Percentiles rank a stretch among this genome's conserved stretches.
Evolutionary conservation across 1,284 basidiomycete genomes (phyloP).

Genomic region (Puccinia triticina): DNA sequence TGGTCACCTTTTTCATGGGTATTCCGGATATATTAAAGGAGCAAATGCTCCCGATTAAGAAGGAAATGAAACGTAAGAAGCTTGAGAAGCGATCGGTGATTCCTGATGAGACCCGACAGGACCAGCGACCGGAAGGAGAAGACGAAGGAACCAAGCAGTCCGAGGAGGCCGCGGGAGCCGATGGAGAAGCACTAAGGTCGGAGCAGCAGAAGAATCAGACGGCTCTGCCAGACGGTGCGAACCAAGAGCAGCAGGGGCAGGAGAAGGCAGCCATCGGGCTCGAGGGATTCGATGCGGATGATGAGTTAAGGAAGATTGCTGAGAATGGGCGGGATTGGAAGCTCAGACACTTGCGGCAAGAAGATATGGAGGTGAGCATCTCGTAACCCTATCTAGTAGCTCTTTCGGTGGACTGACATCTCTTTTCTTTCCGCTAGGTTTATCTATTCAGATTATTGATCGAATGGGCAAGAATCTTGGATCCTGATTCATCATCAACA

Average conservation of each 20-base stretch:
- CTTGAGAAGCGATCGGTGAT: slow-evolving; percentile 33
- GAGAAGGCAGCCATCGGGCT: slow-evolving; percentile 52
- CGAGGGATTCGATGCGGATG: slow-evolving; percentile 70
- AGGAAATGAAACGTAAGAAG: background rate
- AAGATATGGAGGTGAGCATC: slow-evolving; percentile 74
- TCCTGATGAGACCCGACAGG: background rate
- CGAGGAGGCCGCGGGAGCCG: slow-evolving; percentile 65
- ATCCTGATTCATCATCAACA: slow-evolving; percentile 13
- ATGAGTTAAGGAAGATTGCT: slow-evolving; percentile 76
- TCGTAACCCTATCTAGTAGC: background rate
- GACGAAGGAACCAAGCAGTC: slow-evolving; percentile 11
- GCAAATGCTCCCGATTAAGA: slow-evolving; percentile 48
- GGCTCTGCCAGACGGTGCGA: slow-evolving; percentile 62
- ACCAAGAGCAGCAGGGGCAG: slow-evolving; percentile 54
- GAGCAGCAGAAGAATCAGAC: slow-evolving; percentile 54
- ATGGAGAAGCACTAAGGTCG: slow-evolving; percentile 55
- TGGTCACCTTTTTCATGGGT: slow-evolving; percentile 86
- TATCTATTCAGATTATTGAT: slow-evolving; percentile 84
- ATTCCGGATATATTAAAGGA: slow-evolving; percentile 54
- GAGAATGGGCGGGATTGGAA: slow-evolving; percentile 87
- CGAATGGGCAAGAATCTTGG: slow-evolving; percentile 80
- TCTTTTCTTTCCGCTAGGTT: slow-evolving; percentile 53
- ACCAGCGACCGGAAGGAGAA: background rate
- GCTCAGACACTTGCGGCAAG: slow-evolving; percentile 73
- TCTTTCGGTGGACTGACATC: background rate